phyloP scores from a whole-genome alignment of 2,329 filamentous ascomycete species.

The Sporothrix euskadiensis region DNA sequence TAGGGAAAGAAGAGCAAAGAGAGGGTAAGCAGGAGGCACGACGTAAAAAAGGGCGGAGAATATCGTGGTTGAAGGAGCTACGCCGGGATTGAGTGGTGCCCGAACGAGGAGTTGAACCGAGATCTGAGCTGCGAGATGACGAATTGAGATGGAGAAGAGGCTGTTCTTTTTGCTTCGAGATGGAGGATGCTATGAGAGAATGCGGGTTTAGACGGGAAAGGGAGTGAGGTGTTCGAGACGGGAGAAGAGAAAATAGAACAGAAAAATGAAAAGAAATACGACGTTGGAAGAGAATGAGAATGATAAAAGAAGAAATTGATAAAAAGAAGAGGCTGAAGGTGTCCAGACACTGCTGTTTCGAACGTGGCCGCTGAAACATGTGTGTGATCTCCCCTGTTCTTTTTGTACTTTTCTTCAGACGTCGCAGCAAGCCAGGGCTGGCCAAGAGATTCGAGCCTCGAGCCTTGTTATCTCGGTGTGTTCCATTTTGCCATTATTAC shows the following conservation, averaged over 20 bases:
- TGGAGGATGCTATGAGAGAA: not conserved
- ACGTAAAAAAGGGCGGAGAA: not conserved
- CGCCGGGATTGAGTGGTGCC: not conserved
- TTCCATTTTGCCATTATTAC: not conserved
- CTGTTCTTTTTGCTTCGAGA: not conserved
- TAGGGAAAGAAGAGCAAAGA: too few relatives aligned
- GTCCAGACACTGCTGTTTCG: constrained; percentile 22
- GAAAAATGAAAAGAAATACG: not conserved
- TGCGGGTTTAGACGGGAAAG: not conserved
- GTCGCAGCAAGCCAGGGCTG: too few relatives aligned
- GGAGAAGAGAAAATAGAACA: not conserved
- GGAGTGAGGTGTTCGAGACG: not conserved
- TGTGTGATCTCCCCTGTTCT: constrained; percentile 21
- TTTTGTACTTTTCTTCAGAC: not conserved
- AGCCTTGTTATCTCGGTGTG: not conserved
- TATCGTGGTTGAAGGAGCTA: not conserved
- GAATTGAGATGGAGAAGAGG: too few relatives aligned
- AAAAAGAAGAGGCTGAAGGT: not conserved
- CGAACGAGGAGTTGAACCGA: constrained; percentile 13
- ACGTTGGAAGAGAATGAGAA: not conserved
- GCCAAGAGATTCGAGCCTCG: not conserved
- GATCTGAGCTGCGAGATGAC: not conserved
- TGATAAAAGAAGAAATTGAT: not conserved
- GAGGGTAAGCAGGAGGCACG: not conserved
- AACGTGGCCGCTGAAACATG: constrained; percentile 23